These are phyloP conservation scores for Plenodomus biglobosus DNA, from an alignment of 2,329 filamentous ascomycete species.

Conservation along the genomic window DNA sequence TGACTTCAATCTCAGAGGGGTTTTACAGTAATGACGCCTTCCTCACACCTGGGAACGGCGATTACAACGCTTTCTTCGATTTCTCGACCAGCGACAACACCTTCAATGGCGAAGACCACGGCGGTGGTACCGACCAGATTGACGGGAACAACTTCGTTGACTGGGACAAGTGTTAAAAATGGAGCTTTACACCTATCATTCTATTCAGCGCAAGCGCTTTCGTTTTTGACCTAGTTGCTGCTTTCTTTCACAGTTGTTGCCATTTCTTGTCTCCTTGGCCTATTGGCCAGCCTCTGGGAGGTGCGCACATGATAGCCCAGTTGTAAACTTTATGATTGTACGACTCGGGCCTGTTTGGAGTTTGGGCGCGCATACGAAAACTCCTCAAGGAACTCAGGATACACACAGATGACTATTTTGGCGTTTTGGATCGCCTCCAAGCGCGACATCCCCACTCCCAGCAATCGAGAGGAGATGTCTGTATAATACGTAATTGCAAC, in stretches of 20 bases:
- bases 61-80: constrained; percentile 27
- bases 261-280: neutral
- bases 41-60: constrained; percentile 24
- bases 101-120: constrained; percentile 15
- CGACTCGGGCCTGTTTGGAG: neutral
- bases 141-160: constrained; percentile 27
- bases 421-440: constrained; percentile 16
- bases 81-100: constrained; percentile 19
- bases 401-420: constrained; percentile 7
- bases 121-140: constrained; percentile 16
- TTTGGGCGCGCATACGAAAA: constrained; percentile 9
- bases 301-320: neutral
- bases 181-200: too few species aligned
- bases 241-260: neutral
- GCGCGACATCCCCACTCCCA: constrained; percentile 12
- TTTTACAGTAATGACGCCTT: constrained; percentile 20
- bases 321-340: neutral
- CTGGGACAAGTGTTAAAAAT: constrained; percentile 24
- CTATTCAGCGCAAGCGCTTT: neutral
- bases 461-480: constrained; percentile 7
- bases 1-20: constrained; percentile 24
- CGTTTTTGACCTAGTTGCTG: neutral
- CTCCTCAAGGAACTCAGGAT: neutral
- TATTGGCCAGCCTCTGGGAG: neutral
- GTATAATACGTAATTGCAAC: constrained; percentile 20